A percentile compares a stretch with the other conserved stretches of the same genome.
Evolutionary conservation across 345 rosid species (phyloP).

Genomic region (Raphanus sativus): DNA sequence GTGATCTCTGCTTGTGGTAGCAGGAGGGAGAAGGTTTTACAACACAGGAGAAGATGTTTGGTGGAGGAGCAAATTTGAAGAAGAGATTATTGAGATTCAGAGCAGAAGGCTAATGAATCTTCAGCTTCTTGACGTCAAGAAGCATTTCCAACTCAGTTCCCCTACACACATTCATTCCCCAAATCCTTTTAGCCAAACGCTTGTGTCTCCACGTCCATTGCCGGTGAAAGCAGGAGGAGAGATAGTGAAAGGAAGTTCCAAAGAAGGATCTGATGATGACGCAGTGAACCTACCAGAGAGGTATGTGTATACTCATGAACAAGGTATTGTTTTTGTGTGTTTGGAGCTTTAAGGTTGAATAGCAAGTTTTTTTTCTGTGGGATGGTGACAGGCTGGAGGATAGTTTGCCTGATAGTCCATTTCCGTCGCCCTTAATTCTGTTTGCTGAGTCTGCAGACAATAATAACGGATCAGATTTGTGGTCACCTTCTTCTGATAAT

Average conservation of each 20-base stretch:
- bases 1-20: not conserved
- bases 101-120: not conserved
- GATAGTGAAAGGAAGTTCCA: constrained; percentile 35
- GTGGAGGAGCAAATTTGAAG: constrained; percentile 7
- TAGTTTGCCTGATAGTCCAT: constrained; percentile 43
- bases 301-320: constrained; percentile 6
- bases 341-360: constrained; percentile 7
- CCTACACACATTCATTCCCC: not conserved
- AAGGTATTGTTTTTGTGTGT: not conserved
- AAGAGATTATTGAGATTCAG: not conserved
- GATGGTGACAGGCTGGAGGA: constrained; percentile 37
- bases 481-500: constrained; percentile 41
- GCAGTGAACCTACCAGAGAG: constrained; percentile 37
- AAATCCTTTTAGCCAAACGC: constrained; percentile 53
- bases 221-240: constrained; percentile 25
- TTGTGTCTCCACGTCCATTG: constrained; percentile 50
- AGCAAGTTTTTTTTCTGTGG: not conserved
- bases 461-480: constrained; percentile 35
- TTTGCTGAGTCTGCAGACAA: constrained; percentile 36
- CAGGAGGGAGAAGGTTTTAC: not conserved
- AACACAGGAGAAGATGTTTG: constrained; percentile 28
- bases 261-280: constrained; percentile 42
- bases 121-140: not conserved
- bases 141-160: constrained; percentile 36
- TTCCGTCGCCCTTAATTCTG: constrained; percentile 35